phyloP scores from a whole-genome alignment of 139 green algal genomes.

The Astrephomene gubernaculifera region DNA sequence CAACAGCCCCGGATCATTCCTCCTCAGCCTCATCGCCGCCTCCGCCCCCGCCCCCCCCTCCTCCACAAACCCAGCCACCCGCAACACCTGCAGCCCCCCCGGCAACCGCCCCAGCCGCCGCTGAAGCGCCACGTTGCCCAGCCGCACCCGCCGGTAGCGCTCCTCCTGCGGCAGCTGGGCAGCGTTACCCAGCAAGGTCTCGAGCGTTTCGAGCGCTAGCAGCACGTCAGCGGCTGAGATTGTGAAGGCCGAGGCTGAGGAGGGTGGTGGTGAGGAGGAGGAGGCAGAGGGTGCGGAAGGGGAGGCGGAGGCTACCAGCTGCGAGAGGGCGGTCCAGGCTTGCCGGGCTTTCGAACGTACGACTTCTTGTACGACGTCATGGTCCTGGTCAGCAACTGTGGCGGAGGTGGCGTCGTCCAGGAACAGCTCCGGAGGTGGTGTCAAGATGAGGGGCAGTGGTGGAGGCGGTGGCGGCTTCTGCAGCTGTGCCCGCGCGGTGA shows the following conservation, averaged over 20 bases:
- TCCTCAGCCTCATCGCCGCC: conserved; percentile 39
- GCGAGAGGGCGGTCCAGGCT: background rate
- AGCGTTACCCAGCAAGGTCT: conserved; percentile 49
- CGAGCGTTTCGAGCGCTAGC: conserved; percentile 9
- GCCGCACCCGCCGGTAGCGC: conserved; percentile 43
- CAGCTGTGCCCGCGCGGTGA: too few relatives aligned
- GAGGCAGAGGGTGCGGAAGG: background rate
- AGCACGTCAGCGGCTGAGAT: background rate
- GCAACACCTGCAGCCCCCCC: conserved; percentile 49
- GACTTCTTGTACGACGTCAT: too few relatives aligned
- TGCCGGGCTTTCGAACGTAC: background rate
- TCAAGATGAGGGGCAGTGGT: too few relatives aligned
- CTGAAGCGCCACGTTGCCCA: conserved; percentile 46
- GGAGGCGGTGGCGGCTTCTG: too few relatives aligned
- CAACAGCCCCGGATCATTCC: conserved; percentile 57
- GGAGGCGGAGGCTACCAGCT: background rate
- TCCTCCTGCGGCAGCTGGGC: conserved; percentile 24
- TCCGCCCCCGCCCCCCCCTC: background rate
- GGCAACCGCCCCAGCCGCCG: conserved; percentile 37
- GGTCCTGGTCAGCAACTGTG: too few relatives aligned
- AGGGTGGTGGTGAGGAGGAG: background rate
- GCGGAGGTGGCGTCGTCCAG: too few relatives aligned
- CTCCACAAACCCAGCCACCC: conserved; percentile 50
- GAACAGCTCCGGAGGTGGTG: too few relatives aligned
- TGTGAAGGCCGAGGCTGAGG: background rate